These are phyloP conservation scores for Narthecium ossifragum DNA, from an alignment of 106 monocot genomes.

Conservation along the genomic window DNA sequence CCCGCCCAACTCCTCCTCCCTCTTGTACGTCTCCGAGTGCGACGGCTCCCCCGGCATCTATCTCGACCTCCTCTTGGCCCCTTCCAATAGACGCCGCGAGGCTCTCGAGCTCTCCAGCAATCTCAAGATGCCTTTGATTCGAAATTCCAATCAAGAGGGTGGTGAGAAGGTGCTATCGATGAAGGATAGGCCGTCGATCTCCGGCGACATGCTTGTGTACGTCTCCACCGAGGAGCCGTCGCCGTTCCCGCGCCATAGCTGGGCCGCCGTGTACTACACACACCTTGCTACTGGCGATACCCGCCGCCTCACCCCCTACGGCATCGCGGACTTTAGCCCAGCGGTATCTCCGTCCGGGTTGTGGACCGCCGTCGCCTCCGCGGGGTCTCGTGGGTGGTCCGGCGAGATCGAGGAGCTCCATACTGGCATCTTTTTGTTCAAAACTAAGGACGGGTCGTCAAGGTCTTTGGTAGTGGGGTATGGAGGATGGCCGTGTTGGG, in stretches of 20 bases:
- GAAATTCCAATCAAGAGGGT: not conserved
- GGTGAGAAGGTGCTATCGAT: conserved; percentile 16
- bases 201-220: conserved; percentile 53
- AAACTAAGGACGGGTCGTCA: conserved; percentile 52
- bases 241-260: conserved; percentile 46
- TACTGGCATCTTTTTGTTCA: conserved; percentile 60
- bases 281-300: conserved; percentile 40
- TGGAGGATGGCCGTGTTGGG: conserved; percentile 90
- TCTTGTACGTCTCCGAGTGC: conserved; percentile 65
- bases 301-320: conserved; percentile 53
- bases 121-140: no score
- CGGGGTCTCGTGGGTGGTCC: conserved; percentile 31
- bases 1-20: conserved; percentile 24
- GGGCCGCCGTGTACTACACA: conserved; percentile 86
- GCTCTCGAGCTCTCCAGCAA: conserved; percentile 16
- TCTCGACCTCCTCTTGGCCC: conserved; percentile 28
- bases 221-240: conserved; percentile 66
- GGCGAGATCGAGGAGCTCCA: conserved; percentile 65
- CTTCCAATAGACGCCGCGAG: conserved; percentile 2
- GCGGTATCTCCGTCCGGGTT: conserved; percentile 74
- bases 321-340: conserved; percentile 74
- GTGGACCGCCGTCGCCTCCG: conserved; percentile 88
- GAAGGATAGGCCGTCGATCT: conserved; percentile 70
- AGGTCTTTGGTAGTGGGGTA: conserved; percentile 37
- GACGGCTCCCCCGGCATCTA: conserved; percentile 51